phyloP scores from a whole-genome alignment of 495 filamentous ascomycete species.

The Durotheca rogersii region DNA sequence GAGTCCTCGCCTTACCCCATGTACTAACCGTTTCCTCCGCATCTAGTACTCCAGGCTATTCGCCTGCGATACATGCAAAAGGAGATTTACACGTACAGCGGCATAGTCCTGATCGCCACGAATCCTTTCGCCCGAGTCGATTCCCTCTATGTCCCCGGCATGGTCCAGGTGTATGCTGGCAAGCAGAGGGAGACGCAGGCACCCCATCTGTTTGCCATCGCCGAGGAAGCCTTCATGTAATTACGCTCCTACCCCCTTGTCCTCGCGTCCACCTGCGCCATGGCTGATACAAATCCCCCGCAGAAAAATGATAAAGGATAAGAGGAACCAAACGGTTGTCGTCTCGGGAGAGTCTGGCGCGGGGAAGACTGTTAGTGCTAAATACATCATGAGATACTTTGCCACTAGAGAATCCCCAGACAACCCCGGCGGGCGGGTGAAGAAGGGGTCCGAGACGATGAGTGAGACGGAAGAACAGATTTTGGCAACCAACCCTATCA shows the following conservation, averaged over 20 bases:
- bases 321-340: conserved; percentile 96
- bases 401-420: conserved; percentile 95
- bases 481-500: conserved; percentile 96
- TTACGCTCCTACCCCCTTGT: conserved; percentile 30
- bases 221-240: conserved; percentile 97
- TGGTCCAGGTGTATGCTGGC: conserved; percentile 98
- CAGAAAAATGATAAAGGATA: conserved; percentile 96
- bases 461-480: conserved; percentile 99
- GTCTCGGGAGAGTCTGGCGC: conserved; percentile 98
- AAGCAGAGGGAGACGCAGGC: conserved; percentile 96
- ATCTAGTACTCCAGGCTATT: conserved; percentile 90
- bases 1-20: conserved; percentile 38
- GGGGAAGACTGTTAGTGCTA: conserved; percentile 98
- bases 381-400: conserved; percentile 99
- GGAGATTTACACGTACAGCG: conserved; percentile 99
- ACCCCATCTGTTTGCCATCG: conserved; percentile 97
- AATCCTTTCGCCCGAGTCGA: conserved; percentile 98
- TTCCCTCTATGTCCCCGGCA: conserved; percentile 96
- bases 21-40: conserved; percentile 18
- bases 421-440: conserved; percentile 74
- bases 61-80: conserved; percentile 97
- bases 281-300: conserved; percentile 18
- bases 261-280: not conserved
- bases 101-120: conserved; percentile 97
- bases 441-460: conserved; percentile 81